These are phyloP conservation scores for Trypanosoma theileri DNA, from an alignment of 208 protist species.

Conservation along the genomic window DNA sequence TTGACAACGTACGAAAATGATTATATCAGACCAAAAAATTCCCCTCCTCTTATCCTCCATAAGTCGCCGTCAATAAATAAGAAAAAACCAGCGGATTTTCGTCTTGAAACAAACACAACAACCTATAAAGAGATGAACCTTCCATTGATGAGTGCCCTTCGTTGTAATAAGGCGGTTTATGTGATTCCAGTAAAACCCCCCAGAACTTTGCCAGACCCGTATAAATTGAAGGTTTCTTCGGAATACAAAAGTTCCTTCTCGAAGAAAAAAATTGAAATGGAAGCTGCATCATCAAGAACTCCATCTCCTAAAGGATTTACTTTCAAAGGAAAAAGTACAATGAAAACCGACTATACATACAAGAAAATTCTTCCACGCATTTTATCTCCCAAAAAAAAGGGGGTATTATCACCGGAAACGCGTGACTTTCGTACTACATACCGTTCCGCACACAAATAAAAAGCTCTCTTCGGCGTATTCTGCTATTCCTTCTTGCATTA, in stretches of 20 bases:
- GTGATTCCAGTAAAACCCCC: neutral
- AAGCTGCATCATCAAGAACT: neutral
- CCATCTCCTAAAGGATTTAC: neutral
- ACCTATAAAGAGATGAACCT: conserved; percentile 21
- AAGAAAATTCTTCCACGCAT: neutral
- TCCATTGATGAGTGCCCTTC: conserved; percentile 6
- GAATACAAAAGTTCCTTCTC: conserved; percentile 13
- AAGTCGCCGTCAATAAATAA: neutral
- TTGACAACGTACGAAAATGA: conserved; percentile 12
- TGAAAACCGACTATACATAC: conserved; percentile 16
- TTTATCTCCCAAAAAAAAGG: conserved; percentile 3
- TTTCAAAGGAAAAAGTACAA: conserved; percentile 20
- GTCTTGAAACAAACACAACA: conserved; percentile 2
- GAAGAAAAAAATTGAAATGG: neutral
- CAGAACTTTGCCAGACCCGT: neutral
- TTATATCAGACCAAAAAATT: conserved; percentile 4
- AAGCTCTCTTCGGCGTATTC: too few relatives aligned
- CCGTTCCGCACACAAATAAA: conserved; percentile 3
- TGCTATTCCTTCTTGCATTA: too few relatives aligned
- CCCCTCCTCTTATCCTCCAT: neutral
- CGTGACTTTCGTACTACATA: conserved; percentile 23
- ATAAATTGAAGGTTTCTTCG: conserved; percentile 3
- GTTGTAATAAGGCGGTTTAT: conserved; percentile 8
- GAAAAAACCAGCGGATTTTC: neutral
- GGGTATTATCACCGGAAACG: conserved; percentile 12